Conservation (phyloP, 805 yeast genomes). For the Candida corydali region DNA sequence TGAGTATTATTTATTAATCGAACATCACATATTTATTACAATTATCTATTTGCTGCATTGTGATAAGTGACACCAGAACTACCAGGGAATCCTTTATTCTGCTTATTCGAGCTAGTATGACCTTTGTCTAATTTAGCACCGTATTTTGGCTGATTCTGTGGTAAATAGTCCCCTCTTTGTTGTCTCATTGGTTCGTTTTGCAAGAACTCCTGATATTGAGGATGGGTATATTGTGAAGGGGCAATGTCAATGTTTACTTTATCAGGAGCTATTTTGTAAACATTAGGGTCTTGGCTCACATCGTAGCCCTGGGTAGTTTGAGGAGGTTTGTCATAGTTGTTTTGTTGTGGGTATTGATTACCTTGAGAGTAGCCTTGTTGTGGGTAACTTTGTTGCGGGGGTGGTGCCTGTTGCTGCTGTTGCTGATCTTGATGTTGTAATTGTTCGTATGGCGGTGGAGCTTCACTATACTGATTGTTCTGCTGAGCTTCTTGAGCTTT, state of each 20-base stretch:
- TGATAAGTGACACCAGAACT: conserved; percentile 32
- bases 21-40: not conserved
- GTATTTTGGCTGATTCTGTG: conserved; percentile 17
- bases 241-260: conserved; percentile 35
- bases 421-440: conserved; percentile 3
- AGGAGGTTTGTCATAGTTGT: conserved; percentile 4
- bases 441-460: conserved; percentile 11
- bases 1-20: too few species aligned
- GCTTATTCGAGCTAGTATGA: conserved; percentile 12
- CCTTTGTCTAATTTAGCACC: conserved; percentile 31
- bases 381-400: conserved; percentile 3
- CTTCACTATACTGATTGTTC: conserved; percentile 5
- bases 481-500: conserved; percentile 7
- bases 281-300: conserved; percentile 22
- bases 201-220: conserved; percentile 32
- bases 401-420: conserved; percentile 4
- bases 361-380: conserved; percentile 6
- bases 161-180: conserved; percentile 29
- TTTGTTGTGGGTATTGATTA: conserved; percentile 2
- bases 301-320: conserved; percentile 12
- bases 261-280: conserved; percentile 25
- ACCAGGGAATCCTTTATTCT: conserved; percentile 35
- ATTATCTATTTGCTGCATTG: conserved; percentile 27
- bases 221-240: conserved; percentile 32
- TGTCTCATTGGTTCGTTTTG: conserved; percentile 27